Conservation (phyloP, 139 green algal genomes). For the Micractinium sp. region DNA sequence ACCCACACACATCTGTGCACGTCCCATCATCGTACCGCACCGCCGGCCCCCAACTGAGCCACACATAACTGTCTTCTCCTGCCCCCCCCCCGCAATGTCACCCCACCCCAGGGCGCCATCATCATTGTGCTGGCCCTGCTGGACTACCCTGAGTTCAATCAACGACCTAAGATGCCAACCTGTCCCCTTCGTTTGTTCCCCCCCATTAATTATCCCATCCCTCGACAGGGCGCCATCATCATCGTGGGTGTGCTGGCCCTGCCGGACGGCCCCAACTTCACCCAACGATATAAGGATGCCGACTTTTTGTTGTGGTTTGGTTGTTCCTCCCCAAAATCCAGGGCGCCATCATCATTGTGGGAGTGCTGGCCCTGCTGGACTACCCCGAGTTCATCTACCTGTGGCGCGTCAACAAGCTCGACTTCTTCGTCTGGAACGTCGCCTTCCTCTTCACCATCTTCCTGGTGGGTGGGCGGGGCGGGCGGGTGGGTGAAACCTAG, state of each 20-base stretch:
- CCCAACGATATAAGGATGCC: too few relatives aligned
- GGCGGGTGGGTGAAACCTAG: background rate
- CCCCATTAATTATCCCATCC: background rate
- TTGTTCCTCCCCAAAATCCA: too few relatives aligned
- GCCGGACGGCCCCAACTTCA: too few relatives aligned
- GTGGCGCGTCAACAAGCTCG: conserved; percentile 43
- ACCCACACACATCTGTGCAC: background rate
- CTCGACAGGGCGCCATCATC: background rate
- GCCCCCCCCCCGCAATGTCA: too few relatives aligned
- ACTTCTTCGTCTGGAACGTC: conserved; percentile 43
- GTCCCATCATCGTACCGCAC: too few relatives aligned
- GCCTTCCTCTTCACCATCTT: conserved; percentile 50
- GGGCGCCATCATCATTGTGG: conserved; percentile 39
- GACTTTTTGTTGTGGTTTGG: too few relatives aligned
- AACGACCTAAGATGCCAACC: too few relatives aligned
- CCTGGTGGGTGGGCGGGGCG: conserved; percentile 7
- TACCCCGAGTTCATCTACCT: conserved; percentile 33
- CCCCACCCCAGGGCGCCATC: conserved; percentile 30
- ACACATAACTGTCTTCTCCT: too few relatives aligned
- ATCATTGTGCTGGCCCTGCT: conserved; percentile 29
- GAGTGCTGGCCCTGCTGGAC: conserved; percentile 26
- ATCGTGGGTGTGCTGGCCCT: too few relatives aligned
- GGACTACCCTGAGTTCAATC: conserved; percentile 26
- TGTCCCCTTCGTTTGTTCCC: background rate
- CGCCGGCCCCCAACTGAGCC: too few relatives aligned